Conservation (phyloP, 2,329 filamentous ascomycete genomes). For the Ophiocordyceps sinensis region DNA sequence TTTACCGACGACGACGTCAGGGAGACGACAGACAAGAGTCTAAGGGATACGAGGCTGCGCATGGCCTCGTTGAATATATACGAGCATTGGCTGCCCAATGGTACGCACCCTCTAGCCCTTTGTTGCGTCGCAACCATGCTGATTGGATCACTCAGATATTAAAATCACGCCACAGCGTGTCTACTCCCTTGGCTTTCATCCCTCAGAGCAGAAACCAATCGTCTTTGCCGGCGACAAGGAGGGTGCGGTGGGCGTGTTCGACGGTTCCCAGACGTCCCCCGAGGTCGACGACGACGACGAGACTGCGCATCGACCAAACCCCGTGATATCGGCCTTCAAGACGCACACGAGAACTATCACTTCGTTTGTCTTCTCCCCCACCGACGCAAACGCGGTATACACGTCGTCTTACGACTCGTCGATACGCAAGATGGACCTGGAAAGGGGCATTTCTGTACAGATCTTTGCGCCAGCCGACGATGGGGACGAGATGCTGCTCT, state of each 20-base stretch:
- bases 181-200: conserved; percentile 81
- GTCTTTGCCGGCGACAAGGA: conserved; percentile 92
- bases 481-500: conserved; percentile 63
- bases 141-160: conserved; percentile 43
- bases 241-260: conserved; percentile 79
- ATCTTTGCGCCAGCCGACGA: conserved; percentile 62
- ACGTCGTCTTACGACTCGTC: conserved; percentile 88
- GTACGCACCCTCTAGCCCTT: conserved; percentile 23
- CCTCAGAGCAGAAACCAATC: conserved; percentile 69
- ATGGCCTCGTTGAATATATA: conserved; percentile 71
- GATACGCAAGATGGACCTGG: conserved; percentile 73
- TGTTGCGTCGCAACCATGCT: neutral
- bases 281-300: conserved; percentile 53
- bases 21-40: conserved; percentile 60
- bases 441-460: conserved; percentile 65
- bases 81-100: conserved; percentile 68
- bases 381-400: conserved; percentile 61
- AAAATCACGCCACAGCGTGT: conserved; percentile 82
- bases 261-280: conserved; percentile 60
- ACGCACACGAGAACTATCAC: conserved; percentile 81
- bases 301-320: conserved; percentile 49
- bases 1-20: conserved; percentile 76
- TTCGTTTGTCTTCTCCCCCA: conserved; percentile 62
- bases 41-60: conserved; percentile 58
- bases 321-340: conserved; percentile 79